phyloP scores from a whole-genome alignment of 2,329 filamentous ascomycete species.

The Colletotrichum sidae region DNA sequence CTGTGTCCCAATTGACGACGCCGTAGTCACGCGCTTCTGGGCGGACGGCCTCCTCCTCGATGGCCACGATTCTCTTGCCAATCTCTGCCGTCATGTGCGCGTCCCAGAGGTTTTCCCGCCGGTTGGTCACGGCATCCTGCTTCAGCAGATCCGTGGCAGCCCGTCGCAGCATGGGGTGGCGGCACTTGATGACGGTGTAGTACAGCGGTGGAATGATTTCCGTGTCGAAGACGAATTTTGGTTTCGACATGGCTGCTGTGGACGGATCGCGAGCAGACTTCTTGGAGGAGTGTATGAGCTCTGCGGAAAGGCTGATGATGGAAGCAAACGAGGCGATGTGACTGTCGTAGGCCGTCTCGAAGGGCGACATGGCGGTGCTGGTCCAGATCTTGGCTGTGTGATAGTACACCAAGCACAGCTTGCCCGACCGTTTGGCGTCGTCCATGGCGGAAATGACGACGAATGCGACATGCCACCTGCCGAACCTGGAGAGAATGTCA shows the following conservation, averaged over 20 bases:
- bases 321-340: constrained; percentile 49
- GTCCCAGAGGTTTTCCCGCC: constrained; percentile 55
- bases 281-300: constrained; percentile 25
- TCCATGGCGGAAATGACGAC: constrained; percentile 43
- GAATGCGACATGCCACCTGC: constrained; percentile 47
- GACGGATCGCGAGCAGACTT: constrained; percentile 29
- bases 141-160: constrained; percentile 51
- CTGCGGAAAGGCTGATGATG: constrained; percentile 48
- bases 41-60: constrained; percentile 46
- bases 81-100: constrained; percentile 46
- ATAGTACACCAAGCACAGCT: constrained; percentile 52
- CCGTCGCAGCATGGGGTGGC: constrained; percentile 54
- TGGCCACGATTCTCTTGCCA: constrained; percentile 48
- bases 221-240: constrained; percentile 55
- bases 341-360: constrained; percentile 50
- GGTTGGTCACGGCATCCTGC: constrained; percentile 44
- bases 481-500: constrained; percentile 43
- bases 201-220: constrained; percentile 56
- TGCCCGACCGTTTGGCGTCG: constrained; percentile 29
- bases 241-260: constrained; percentile 25
- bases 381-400: constrained; percentile 49
- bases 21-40: not conserved
- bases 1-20: constrained; percentile 8
- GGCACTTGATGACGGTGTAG: constrained; percentile 53
- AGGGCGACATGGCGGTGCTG: constrained; percentile 43